These are phyloP conservation scores for Rhizopus microsporus DNA, from an alignment of 371 early-diverging fungal species.

Conservation along the genomic window DNA sequence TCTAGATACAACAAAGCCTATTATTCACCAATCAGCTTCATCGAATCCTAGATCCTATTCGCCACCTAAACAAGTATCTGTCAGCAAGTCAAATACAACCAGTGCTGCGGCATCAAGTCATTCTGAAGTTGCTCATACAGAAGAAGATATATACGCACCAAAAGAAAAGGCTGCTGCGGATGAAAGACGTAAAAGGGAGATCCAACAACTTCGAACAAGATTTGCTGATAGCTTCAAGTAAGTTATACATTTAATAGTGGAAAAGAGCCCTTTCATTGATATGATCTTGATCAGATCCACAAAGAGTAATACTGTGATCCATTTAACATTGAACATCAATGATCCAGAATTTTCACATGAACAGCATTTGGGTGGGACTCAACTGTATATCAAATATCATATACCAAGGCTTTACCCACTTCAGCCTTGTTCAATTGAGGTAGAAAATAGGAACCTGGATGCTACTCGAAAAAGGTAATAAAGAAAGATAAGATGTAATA, in stretches of 20 bases:
- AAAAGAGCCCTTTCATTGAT: background rate
- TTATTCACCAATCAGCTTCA: background rate
- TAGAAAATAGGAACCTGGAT: constrained; percentile 47
- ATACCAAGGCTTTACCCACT: constrained; percentile 54
- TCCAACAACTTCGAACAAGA: constrained; percentile 46
- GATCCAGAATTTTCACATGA: constrained; percentile 39
- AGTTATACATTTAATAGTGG: constrained; percentile 5
- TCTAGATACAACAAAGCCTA: background rate
- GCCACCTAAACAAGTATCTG: background rate
- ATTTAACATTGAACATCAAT: constrained; percentile 24
- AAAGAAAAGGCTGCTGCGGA: constrained; percentile 29
- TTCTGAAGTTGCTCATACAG: background rate
- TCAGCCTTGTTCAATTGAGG: constrained; percentile 49
- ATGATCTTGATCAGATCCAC: constrained; percentile 1
- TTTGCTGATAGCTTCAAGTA: constrained; percentile 44
- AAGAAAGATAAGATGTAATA: background rate
- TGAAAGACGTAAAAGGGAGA: constrained; percentile 35
- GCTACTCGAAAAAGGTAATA: constrained; percentile 21
- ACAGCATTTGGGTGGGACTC: constrained; percentile 28
- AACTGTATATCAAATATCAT: constrained; percentile 35
- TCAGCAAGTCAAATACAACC: background rate
- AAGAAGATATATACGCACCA: constrained; percentile 7
- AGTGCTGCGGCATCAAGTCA: constrained; percentile 1
- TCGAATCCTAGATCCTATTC: background rate
- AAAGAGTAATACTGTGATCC: constrained; percentile 3